Evolutionary conservation across 2,329 filamentous ascomycete genomes (phyloP).

Genomic region (Clarireedia monteithiana): DNA sequence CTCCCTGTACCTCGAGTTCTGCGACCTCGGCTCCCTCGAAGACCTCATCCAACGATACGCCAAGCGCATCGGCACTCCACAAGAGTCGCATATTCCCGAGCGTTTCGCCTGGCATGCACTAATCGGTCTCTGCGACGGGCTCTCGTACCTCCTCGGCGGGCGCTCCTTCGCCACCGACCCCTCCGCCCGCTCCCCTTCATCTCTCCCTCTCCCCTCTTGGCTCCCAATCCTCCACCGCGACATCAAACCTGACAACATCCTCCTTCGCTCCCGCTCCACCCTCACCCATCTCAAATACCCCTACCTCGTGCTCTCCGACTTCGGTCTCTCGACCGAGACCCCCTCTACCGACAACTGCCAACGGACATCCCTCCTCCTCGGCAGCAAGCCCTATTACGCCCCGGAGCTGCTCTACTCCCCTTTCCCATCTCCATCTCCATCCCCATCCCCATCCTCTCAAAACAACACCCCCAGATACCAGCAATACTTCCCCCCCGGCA

Average conservation of each 20-base stretch:
- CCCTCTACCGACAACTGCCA: slow-evolving; percentile 5
- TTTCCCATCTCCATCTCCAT: slow-evolving; percentile 5
- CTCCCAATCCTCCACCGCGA: slow-evolving; percentile 25
- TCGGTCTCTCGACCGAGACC: slow-evolving; percentile 22
- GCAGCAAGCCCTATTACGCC: slow-evolving; percentile 17
- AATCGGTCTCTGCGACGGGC: slow-evolving; percentile 21
- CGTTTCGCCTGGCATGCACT: slow-evolving; percentile 25
- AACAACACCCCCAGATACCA: no score
- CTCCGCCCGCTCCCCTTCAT: not conserved
- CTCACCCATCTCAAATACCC: slow-evolving; percentile 18
- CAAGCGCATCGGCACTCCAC: not conserved
- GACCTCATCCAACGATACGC: slow-evolving; percentile 18
- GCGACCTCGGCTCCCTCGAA: slow-evolving; percentile 22
- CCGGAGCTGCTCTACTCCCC: slow-evolving; percentile 20
- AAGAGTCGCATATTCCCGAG: slow-evolving; percentile 15
- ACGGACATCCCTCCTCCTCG: not conserved
- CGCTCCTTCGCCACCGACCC: slow-evolving; percentile 6
- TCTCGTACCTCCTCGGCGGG: slow-evolving; percentile 22
- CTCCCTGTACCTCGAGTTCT: slow-evolving; percentile 26
- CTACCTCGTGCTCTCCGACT: slow-evolving; percentile 25
- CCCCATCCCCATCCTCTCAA: no score
- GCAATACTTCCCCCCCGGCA: slow-evolving; percentile 8
- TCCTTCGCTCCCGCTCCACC: slow-evolving; percentile 20
- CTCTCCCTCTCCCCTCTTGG: slow-evolving; percentile 11
- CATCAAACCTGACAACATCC: slow-evolving; percentile 27